Percentiles rank a stretch among this genome's conserved stretches.
These are phyloP conservation scores for Casuarina cunninghamiana DNA, from an alignment of 306 rosid genomes.

Conservation along the genomic window DNA sequence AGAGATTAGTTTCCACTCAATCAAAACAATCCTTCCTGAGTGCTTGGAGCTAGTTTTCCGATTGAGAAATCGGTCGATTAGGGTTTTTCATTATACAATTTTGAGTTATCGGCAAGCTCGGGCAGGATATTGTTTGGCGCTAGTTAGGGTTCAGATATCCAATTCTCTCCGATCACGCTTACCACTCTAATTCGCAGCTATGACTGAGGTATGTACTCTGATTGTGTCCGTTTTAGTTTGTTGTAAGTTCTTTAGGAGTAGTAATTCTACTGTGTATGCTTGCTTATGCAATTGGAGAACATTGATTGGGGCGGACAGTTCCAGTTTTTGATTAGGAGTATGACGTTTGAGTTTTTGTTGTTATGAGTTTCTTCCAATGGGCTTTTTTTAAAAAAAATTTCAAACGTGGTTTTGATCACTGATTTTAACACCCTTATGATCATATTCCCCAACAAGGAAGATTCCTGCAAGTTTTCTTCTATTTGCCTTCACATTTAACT, in stretches of 20 bases:
- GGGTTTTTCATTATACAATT: background rate
- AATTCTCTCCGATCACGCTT: constrained; percentile 9
- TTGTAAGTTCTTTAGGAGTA: background rate
- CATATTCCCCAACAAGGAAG: background rate
- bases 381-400: background rate
- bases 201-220: constrained; percentile 68
- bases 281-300: constrained; percentile 3
- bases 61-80: background rate
- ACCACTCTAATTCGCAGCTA: constrained; percentile 44
- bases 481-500: background rate
- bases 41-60: background rate
- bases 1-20: too few relatives aligned
- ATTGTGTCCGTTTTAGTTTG: background rate
- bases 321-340: background rate
- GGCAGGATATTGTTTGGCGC: background rate
- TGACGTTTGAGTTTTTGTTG: background rate
- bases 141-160: background rate
- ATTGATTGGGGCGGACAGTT: background rate
- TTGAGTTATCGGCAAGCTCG: background rate
- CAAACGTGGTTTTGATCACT: background rate
- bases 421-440: background rate
- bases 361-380: background rate
- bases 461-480: background rate
- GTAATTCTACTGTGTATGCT: background rate
- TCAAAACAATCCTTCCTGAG: background rate